Conservation (phyloP, 306 rosid genomes). For the Dryas alaskensis region DNA sequence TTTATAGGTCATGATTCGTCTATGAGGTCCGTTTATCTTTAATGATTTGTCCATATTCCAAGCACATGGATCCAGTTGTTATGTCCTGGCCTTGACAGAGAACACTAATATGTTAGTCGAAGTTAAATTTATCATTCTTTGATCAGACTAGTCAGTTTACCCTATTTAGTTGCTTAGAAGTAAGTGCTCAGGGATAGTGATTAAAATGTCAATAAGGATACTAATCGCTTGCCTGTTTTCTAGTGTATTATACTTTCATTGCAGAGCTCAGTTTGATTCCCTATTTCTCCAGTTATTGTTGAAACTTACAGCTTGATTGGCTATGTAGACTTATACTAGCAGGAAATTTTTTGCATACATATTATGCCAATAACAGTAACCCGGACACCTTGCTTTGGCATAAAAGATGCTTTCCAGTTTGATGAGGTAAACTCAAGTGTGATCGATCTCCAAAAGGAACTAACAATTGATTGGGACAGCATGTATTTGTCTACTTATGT, state of each 20-base stretch:
- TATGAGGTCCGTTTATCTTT: slow-evolving; percentile 8
- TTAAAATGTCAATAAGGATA: background rate
- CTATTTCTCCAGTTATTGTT: background rate
- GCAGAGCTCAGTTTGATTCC: background rate
- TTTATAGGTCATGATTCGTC: slow-evolving; percentile 16
- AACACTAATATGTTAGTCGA: background rate
- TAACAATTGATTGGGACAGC: slow-evolving; percentile 10
- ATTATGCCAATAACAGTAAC: slow-evolving; percentile 18
- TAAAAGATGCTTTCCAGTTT: slow-evolving; percentile 21
- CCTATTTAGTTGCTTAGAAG: background rate
- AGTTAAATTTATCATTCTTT: background rate
- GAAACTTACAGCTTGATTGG: slow-evolving; percentile 21
- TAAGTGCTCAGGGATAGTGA: background rate
- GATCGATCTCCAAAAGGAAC: slow-evolving; percentile 1
- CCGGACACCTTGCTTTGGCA: slow-evolving; percentile 18
- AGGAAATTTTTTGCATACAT: slow-evolving; percentile 4
- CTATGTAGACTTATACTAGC: background rate
- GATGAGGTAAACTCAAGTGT: slow-evolving; percentile 13
- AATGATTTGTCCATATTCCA: background rate
- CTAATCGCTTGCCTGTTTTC: background rate
- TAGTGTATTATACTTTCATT: no score
- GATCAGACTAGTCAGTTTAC: background rate
- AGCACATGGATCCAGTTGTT: background rate
- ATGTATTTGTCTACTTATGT: slow-evolving; percentile 15
- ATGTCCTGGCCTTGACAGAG: background rate